Percentiles rank a stretch among this genome's conserved stretches.
These are phyloP conservation scores for Exsudoporus frostii DNA, from an alignment of 768 basidiomycete species.

Conservation along the genomic window DNA sequence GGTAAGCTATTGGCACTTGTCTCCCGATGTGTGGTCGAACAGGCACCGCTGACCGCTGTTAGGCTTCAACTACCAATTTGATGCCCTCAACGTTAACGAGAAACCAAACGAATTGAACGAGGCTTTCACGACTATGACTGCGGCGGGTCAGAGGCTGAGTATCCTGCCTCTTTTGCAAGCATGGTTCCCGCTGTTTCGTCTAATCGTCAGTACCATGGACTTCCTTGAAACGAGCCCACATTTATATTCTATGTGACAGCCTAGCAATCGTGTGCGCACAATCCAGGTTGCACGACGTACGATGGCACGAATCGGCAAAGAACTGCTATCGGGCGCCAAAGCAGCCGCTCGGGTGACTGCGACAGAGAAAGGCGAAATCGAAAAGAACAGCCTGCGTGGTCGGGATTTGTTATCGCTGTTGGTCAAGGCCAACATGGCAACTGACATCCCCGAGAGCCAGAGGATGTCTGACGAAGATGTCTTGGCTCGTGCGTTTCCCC, in stretches of 20 bases:
- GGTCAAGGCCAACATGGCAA: slow-evolving; percentile 60
- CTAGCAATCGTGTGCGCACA: slow-evolving; percentile 15
- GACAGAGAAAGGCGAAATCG: slow-evolving; percentile 28
- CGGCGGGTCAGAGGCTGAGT: background rate
- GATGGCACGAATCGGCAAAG: slow-evolving; percentile 48
- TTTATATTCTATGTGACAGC: slow-evolving; percentile 14
- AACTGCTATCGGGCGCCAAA: slow-evolving; percentile 50
- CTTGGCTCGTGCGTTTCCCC: slow-evolving; percentile 42
- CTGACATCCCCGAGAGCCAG: slow-evolving; percentile 53
- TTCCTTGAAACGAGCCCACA: no score
- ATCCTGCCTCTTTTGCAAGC: slow-evolving; percentile 33
- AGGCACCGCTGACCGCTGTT: background rate
- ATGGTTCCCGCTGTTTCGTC: slow-evolving; percentile 37
- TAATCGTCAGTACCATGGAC: slow-evolving; percentile 33
- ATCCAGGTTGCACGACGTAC: slow-evolving; percentile 32
- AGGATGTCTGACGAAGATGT: slow-evolving; percentile 63
- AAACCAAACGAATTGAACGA: slow-evolving; percentile 31
- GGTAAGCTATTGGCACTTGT: slow-evolving; percentile 15
- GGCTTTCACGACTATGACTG: slow-evolving; percentile 31
- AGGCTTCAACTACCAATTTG: slow-evolving; percentile 38
- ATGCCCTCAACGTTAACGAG: slow-evolving; percentile 27
- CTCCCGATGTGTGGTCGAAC: background rate
- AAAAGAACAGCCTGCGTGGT: slow-evolving; percentile 32
- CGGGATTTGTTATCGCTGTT: slow-evolving; percentile 62
- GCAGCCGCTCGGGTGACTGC: slow-evolving; percentile 27